Percentiles rank a stretch among this genome's conserved stretches.
Evolutionary conservation across 2,329 filamentous ascomycete genomes (phyloP).

Genomic region (Huntiella decipiens): DNA sequence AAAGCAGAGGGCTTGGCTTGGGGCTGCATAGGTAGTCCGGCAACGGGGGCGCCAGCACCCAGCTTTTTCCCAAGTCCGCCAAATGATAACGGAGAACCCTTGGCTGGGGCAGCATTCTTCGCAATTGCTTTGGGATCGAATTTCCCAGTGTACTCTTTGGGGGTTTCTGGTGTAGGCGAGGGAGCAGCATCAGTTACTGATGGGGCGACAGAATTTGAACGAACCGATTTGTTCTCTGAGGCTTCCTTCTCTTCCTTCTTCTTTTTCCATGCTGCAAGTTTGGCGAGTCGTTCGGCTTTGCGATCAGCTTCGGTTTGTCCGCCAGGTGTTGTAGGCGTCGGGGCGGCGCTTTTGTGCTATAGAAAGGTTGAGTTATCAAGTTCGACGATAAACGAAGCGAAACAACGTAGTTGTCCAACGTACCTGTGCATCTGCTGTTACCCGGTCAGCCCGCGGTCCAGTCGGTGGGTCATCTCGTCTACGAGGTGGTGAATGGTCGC

Average conservation of each 20-base stretch:
- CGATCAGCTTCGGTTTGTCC: constrained; percentile 51
- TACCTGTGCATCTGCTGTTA: constrained; percentile 26
- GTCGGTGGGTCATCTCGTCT: constrained; percentile 14
- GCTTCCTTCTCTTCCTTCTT: constrained; percentile 51
- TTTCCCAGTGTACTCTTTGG: constrained; percentile 47
- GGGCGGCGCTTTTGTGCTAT: constrained; percentile 12
- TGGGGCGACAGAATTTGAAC: constrained; percentile 26
- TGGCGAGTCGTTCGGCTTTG: constrained; percentile 62
- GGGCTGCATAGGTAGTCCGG: constrained; percentile 4
- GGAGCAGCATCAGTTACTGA: constrained; percentile 25
- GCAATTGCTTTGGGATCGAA: constrained; percentile 43
- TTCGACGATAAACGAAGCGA: not conserved
- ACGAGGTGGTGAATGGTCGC: constrained; percentile 40
- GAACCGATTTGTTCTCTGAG: constrained; percentile 46
- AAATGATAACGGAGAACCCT: constrained; percentile 28
- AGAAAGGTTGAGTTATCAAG: constrained; percentile 10
- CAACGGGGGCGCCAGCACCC: constrained; percentile 17
- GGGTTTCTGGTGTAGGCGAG: constrained; percentile 24
- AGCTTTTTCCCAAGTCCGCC: constrained; percentile 21
- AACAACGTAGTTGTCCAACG: constrained; percentile 31
- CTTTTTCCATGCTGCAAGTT: constrained; percentile 81
- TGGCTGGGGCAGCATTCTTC: constrained; percentile 48
- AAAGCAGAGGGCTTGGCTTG: constrained; percentile 30
- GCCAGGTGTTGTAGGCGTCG: constrained; percentile 18
- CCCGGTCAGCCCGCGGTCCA: constrained; percentile 13